Evolutionary conservation across 1,284 basidiomycete genomes (phyloP).

Genomic region (Moesziomyces sp.): DNA sequence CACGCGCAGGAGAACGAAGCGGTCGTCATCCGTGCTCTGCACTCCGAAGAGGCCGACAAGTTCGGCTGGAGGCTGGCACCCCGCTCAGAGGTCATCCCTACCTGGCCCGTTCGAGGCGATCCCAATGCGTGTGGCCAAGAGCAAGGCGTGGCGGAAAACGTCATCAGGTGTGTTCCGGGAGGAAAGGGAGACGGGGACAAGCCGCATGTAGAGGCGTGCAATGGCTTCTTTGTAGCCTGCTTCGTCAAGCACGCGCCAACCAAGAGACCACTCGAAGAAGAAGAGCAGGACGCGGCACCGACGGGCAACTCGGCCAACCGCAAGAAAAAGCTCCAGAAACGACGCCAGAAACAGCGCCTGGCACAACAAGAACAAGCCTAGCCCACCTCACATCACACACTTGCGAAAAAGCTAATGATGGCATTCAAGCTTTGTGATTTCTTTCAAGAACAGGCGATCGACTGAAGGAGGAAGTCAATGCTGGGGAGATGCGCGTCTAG

Average conservation of each 20-base stretch:
- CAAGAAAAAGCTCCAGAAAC: slow-evolving; percentile 39
- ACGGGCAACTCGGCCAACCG: slow-evolving; percentile 13
- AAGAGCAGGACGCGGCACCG: neutral
- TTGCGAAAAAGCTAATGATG: neutral
- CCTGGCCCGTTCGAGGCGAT: slow-evolving; percentile 55
- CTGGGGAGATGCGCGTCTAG: slow-evolving; percentile 7
- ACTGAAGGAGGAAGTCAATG: neutral
- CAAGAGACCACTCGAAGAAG: neutral
- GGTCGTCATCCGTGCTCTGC: slow-evolving; percentile 73
- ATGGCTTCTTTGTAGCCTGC: slow-evolving; percentile 62
- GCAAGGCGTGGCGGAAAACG: slow-evolving; percentile 19
- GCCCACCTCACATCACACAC: neutral
- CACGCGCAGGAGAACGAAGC: slow-evolving; percentile 90
- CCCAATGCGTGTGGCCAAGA: slow-evolving; percentile 29
- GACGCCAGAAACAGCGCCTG: slow-evolving; percentile 33
- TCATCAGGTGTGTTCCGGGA: slow-evolving; percentile 55
- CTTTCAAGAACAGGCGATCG: too few species aligned
- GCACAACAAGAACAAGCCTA: slow-evolving; percentile 6
- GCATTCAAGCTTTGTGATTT: too few species aligned
- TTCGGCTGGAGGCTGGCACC: slow-evolving; percentile 53
- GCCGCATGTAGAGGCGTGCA: slow-evolving; percentile 44
- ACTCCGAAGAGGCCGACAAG: slow-evolving; percentile 36
- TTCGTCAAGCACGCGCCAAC: slow-evolving; percentile 30
- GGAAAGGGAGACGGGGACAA: slow-evolving; percentile 11
- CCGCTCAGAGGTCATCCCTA: slow-evolving; percentile 44